Conservation (phyloP, 2,329 filamentous ascomycete genomes). For the Huntiella abstrusa region DNA sequence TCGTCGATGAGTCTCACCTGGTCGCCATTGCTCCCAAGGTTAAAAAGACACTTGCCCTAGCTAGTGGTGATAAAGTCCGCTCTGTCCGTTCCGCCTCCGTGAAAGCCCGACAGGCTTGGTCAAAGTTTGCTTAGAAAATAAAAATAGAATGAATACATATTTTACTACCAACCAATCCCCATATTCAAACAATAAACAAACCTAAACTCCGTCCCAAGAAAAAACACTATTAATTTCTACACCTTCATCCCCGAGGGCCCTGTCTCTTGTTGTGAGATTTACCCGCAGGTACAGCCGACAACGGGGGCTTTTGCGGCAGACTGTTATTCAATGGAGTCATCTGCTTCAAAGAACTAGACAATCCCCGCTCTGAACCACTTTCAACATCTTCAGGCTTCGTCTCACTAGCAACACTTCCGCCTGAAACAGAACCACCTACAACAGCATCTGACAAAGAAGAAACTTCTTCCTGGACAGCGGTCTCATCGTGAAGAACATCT, state of each 20-base stretch:
- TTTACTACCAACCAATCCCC: neutral
- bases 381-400: neutral
- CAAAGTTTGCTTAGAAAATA: slow-evolving; percentile 10
- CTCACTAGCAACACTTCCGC: slow-evolving; percentile 1
- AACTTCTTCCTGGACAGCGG: neutral
- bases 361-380: no score
- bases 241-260: slow-evolving; percentile 17
- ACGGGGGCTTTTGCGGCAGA: slow-evolving; percentile 9
- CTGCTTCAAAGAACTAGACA: neutral
- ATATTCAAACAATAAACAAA: neutral
- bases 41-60: slow-evolving; percentile 27
- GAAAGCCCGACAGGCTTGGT: slow-evolving; percentile 30
- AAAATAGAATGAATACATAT: neutral
- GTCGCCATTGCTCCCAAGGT: slow-evolving; percentile 26
- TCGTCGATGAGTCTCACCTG: slow-evolving; percentile 29
- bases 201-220: neutral
- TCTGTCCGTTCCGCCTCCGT: slow-evolving; percentile 33
- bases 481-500: no score
- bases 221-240: slow-evolving; percentile 17
- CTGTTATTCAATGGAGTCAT: slow-evolving; percentile 17
- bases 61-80: slow-evolving; percentile 34
- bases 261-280: slow-evolving; percentile 20
- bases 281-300: slow-evolving; percentile 17
- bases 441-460: neutral
- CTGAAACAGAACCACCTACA: neutral